A percentile compares a stretch with the other conserved stretches of the same genome.
phyloP scores from a whole-genome alignment of 352 stramenopile genomes.

The Nothophytophthora sp. region DNA sequence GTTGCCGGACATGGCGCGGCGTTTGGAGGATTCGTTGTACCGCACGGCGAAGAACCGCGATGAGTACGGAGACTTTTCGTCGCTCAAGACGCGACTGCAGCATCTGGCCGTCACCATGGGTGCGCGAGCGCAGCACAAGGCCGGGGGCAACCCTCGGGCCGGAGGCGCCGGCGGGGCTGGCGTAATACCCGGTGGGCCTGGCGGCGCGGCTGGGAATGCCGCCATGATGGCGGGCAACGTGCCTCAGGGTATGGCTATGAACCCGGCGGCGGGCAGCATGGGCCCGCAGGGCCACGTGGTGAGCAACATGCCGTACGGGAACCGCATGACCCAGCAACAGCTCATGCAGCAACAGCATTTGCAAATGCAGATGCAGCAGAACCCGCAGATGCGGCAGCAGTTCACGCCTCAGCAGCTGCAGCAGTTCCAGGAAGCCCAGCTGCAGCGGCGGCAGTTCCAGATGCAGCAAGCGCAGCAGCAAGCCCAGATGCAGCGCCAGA shows the following conservation, averaged over 20 bases:
- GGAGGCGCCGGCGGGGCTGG: slow-evolving; percentile 29
- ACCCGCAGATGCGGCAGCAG: slow-evolving; percentile 80
- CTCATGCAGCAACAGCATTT: slow-evolving; percentile 75
- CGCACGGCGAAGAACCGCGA: slow-evolving; percentile 90
- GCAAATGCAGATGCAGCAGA: slow-evolving; percentile 84
- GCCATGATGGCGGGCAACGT: slow-evolving; percentile 50
- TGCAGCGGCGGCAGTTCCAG: slow-evolving; percentile 75
- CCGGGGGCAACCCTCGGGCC: slow-evolving; percentile 46
- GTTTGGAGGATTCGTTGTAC: slow-evolving; percentile 98
- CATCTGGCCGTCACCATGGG: slow-evolving; percentile 94
- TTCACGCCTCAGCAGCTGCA: slow-evolving; percentile 82
- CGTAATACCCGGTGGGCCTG: slow-evolving; percentile 28
- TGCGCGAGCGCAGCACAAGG: slow-evolving; percentile 79
- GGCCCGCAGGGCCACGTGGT: slow-evolving; percentile 57
- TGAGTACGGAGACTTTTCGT: slow-evolving; percentile 96
- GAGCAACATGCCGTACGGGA: slow-evolving; percentile 73
- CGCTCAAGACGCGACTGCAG: slow-evolving; percentile 96
- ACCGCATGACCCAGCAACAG: slow-evolving; percentile 83
- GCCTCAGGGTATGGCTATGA: slow-evolving; percentile 52
- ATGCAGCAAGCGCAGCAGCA: slow-evolving; percentile 62
- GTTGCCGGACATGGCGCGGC: slow-evolving; percentile 97
- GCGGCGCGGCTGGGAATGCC: slow-evolving; percentile 25
- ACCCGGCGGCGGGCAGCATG: slow-evolving; percentile 53
- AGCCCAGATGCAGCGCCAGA: slow-evolving; percentile 61
- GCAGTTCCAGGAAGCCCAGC: slow-evolving; percentile 71